Evolutionary conservation across 129 eudicot species (phyloP), one percentile per base, ranked within the genome.

Genomic region (Helichrysum umbraculigerum): DNA sequence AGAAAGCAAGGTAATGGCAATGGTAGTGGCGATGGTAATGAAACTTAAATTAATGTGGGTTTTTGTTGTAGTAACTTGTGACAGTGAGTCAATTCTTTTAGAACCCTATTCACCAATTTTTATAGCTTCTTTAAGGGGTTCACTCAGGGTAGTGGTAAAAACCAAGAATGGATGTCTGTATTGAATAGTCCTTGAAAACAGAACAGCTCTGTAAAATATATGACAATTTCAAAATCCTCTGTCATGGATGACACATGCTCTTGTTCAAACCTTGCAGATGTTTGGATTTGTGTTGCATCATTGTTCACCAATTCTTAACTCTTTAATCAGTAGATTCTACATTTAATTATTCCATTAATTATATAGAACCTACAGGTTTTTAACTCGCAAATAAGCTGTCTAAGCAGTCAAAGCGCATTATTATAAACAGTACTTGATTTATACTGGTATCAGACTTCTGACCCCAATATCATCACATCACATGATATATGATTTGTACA

Each of bases 91-190:
- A 20, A 78, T 58, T 59, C 70, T 69, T 69, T 78, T 78, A 70
- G 71, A 78, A 78, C 71, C 75, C 75, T 68, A n/a, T 68, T 58
- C 62, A 58, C 81, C 75, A 57, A 77, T 74, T 74, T 61, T 74
- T 74, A 64, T 65, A 63, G 70, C 22, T 75, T 47, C 47, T 47
- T 47, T 47, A 47, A 47, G 54, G 54, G 54, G 17, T 47, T 47
- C 28, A 25, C 28, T 25, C 54, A 14, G 54, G 54, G 17, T 65
- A 9, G 29, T 28, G 7, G 67, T 61, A 37, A 70, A 66, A 34
- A 52, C 29, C 20, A 67, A 67, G 4, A 57, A 25, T 32, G 69
- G 81, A 68, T 41, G 75, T 22, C 52, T 59, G 60, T 54, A 57
- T 68, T 39, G 50, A 68, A 52, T 60, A 70, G 51, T 33, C 28